Evolutionary conservation across 1,284 basidiomycete genomes (phyloP), one percentile per base, ranked within the genome.

Genomic region (Trametes sp.): DNA sequence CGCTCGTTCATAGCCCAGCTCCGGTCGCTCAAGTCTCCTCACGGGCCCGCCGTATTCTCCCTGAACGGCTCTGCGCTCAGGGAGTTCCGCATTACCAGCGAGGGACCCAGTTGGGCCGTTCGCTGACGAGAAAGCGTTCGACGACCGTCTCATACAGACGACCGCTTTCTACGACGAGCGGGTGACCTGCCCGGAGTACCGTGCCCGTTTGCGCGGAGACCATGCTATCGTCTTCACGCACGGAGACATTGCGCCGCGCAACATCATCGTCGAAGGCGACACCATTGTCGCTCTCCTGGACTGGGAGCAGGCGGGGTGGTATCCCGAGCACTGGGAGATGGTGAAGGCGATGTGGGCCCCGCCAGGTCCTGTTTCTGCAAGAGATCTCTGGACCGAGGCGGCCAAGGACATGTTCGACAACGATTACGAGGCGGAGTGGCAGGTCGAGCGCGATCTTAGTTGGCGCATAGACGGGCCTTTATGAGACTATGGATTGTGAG

Each of bases 311-410:
- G 42, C 59, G 8, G 59, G 62, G 8, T 67, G 62, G 65, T 56
- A 33, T 23, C 62, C 65, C n/a, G 59, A 49, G n/a, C 48, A 64
- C 38, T 67, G 65, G 62, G 65, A 67, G 41, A 49, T 21, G n/a
- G 24, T 63, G 4, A 66, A 66, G 57, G 64, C 64, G 29, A 23
- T 51, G 21, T 52, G 57, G 58, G 50, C 28, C 49, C 53, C 46
- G 10, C 33, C 31, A 7, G 2, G 29, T 11, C 52, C 41, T 33
- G 54, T 33, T 16, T 19, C 28, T 8, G 38, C 41, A 1, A 23
- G 31, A 29, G 42, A 44, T 19, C 14, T 52, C 19, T 58, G 53
- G 45, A 28, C 14, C 8, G 24, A 48, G 14, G 46, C 28, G 13
- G 42, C 56, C 21, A 35, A 35, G 36, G 35, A 50, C 4, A 36